Base-by-base conservation (phyloP, 2,329 filamentous ascomycete species). In the Fusarium avenaceum region DNA sequence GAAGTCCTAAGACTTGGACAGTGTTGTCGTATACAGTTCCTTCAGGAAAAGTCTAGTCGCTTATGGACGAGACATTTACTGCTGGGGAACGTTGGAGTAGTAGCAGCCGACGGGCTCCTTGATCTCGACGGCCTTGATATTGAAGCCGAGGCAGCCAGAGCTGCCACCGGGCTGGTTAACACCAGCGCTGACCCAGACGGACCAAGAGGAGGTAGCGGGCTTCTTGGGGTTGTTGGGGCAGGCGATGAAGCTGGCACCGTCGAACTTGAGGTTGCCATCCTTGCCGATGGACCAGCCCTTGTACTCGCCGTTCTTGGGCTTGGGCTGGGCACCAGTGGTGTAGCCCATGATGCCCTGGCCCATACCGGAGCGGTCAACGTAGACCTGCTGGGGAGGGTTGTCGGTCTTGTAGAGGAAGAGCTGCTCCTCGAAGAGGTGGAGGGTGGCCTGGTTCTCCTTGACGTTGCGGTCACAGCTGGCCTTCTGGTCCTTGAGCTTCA, bases 301-400 rank as follows among this genome's bases (percentile, higher is more conserved):
- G 53, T 78, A 76, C 79, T 88, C 83, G 26, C 62, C 75, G 72
- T 85, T 82, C 33, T 68, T 70, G 30, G 81, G 80, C 1, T 77
- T 57, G 8, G 48, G 68, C 82, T 70, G 39, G 70, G 81, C 57
- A 42, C 83, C 83, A 6, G 82, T 85, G 33, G 81, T 81, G 79
- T 87, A 89, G 42, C 82, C 81, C 42, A 88, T 71, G 22, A 79
- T 76, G 50, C 87, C 87, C 68, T 86, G 84, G 67, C 85, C 83
- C 85, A 88, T 87, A 72, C 85, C 86, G 45, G 84, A 87, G 44
- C 84, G 83, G 75, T 89, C 86, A 40, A 83, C 83, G 65, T 73
- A 89, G 50, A 86, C 60, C 70, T 83, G 76, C 78, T 89, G 87
- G 4, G 77, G 7, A 15, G 76, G 33, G 67, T 15, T 78, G 22